Base-by-base conservation (phyloP, 305 asterid genomes). In the Fraxinus xanthoxyloides region DNA sequence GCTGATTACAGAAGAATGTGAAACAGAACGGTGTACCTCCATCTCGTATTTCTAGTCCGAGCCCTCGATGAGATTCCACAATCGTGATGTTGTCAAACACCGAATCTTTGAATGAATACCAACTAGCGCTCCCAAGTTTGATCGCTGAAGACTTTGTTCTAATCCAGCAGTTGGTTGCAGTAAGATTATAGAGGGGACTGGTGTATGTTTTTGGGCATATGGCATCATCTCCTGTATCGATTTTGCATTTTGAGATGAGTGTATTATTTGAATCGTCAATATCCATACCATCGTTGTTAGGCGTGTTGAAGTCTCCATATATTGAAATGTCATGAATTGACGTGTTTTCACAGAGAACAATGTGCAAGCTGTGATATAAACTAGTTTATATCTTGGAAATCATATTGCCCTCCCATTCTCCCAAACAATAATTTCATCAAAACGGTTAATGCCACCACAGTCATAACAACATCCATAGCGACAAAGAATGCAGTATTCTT, bases 201-300 rank as follows among this genome's bases (percentile, higher is more conserved):
- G 88, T 90, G 67, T 75, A 90, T 15, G 98, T 92, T 88, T 95
- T 95, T 28, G 97, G 98, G 75, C 99, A 95, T 56, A 95, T 94
- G 73, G 97, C 99, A 89, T 95, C 99, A 54, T 95, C 99, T 24
- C 99, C 99, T 0, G 99, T 95, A 59, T 95, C 38, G 51, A 95
- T 95, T 54, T 75, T 85, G 94, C 97, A 90, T 77, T 96, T 88
- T 24, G 89, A 85, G 83, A 95, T 92, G 78, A 93, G 63, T 0
- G 99, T 93, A 31, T 94, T 95, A 86, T 93, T 95, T 1, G 98
- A 95, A 82, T 95, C 99, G 79, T 93, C 97, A 17, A 95, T 89
- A 34, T 94, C 99, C 30, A 95, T 95, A 13, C 98, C 99, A 78
- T 94, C 99, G 12, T 94, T 95, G 87, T 95, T 95, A 0, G 99